Evolutionary conservation across 768 basidiomycete species (phyloP), one percentile per base, ranked within the genome.

Genomic region (Suillus ampliporus): DNA sequence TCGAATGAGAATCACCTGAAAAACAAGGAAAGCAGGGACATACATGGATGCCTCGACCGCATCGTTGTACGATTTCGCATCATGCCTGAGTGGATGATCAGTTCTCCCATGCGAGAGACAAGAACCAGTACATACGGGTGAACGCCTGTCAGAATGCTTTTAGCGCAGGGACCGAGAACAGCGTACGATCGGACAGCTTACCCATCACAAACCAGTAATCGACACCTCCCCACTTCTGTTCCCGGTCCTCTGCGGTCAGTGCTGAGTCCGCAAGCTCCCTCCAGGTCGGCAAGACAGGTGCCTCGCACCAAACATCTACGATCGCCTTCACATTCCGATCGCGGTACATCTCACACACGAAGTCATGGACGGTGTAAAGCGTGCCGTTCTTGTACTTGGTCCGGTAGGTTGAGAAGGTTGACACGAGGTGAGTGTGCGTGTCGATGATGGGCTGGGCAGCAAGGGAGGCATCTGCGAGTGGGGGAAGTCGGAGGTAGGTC

Each of bases 301-400:
- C 90, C 69, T 94, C 94, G 67, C 94, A 95, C 89, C 91, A 95
- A 3, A 95, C 94, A 67, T 95, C 94, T 7, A 95, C 86, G 58
- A 95, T 81, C 6, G 87, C 83, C 58, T 85, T 78, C 4, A 94
- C 86, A 41, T 82, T 82, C 34, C 83, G 82, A 11, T 77, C 84
- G 1, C 69, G 73, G 68, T 90, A 92, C 69, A 91, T 71, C 17
- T 79, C 87, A 2, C 82, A 81, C 6, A 90, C 83, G 65, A 95
- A 91, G 43, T 89, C 90, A 71, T 81, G 84, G n/a, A 91, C 78
- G n/a, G 80, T 82, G 10, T 76, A 68, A 65, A 83, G 80, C 58
- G 79, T 79, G 0, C 86, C 87, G 0, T 81, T 73, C 28, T 82
- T 85, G 72, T 94, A 95, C 59, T 84, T 86, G 41, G 68, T 71